phyloP scores from a whole-genome alignment of 208 protist species.

The Cochliopodium minus region DNA sequence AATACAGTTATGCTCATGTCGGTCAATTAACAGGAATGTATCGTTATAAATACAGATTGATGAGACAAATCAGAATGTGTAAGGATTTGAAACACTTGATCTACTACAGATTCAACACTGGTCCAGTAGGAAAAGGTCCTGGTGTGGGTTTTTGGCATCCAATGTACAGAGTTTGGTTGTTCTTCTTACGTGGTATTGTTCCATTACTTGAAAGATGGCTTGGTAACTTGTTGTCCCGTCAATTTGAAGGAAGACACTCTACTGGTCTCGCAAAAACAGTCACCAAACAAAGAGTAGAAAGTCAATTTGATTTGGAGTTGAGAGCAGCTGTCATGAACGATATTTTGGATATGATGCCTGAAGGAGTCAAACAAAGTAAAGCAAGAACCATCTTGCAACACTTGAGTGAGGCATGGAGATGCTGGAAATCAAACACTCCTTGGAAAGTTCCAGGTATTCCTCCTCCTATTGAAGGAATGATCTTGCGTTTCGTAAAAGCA shows the following conservation, averaged over 20 bases:
- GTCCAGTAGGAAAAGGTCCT: conserved; percentile 92
- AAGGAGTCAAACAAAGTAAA: conserved; percentile 88
- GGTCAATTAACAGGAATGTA: conserved; percentile 98
- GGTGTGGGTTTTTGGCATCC: conserved; percentile 98
- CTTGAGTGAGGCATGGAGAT: conserved; percentile 96
- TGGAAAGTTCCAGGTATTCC: conserved; percentile 97
- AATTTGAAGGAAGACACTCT: conserved; percentile 93
- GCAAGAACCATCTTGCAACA: conserved; percentile 95
- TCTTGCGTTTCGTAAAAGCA: conserved; percentile 98
- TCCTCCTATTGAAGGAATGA: conserved; percentile 91
- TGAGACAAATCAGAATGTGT: conserved; percentile 95
- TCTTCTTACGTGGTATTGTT: conserved; percentile 98
- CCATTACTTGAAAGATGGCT: conserved; percentile 98
- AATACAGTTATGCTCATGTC: conserved; percentile 98
- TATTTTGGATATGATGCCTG: conserved; percentile 99
- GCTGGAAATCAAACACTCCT: conserved; percentile 94
- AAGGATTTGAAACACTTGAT: conserved; percentile 99
- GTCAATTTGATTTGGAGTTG: conserved; percentile 98
- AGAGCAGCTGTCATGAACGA: conserved; percentile 95
- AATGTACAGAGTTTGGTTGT: conserved; percentile 98
- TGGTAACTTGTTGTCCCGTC: conserved; percentile 92
- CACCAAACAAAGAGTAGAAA: conserved; percentile 99
- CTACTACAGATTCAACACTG: conserved; percentile 97
- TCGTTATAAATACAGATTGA: conserved; percentile 98
- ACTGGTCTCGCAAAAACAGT: conserved; percentile 93